These are phyloP conservation scores for Geosmithia morbida DNA, from an alignment of 2,329 filamentous ascomycete species.

Conservation along the genomic window DNA sequence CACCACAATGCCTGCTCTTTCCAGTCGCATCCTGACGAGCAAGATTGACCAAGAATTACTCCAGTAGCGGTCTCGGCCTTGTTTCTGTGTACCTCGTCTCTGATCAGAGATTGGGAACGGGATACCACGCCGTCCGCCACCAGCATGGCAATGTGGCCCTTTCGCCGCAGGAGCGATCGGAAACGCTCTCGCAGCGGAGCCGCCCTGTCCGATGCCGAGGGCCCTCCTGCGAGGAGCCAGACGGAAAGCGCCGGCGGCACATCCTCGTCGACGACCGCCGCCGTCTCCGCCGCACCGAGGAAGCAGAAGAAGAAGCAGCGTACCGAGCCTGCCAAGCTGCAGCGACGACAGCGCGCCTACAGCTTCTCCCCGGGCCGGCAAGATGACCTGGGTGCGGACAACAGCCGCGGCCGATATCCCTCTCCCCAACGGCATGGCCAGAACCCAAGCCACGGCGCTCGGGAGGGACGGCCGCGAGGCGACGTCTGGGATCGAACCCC, in stretches of 20 bases:
- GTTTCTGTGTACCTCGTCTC: not conserved
- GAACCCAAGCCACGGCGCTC: conserved; percentile 1
- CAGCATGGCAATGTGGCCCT: conserved; percentile 70
- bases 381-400: conserved; percentile 27
- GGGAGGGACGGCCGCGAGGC: not conserved
- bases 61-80: not conserved
- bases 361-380: conserved; percentile 48
- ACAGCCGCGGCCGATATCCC: conserved; percentile 17
- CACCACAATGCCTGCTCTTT: not conserved
- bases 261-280: not conserved
- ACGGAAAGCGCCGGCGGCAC: conserved; percentile 14
- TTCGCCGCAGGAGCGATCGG: conserved; percentile 59
- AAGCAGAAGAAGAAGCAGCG: conserved; percentile 23
- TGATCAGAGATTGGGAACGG: not conserved
- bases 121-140: not conserved
- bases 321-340: conserved; percentile 30
- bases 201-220: conserved; percentile 38
- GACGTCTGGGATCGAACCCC: conserved; percentile 18
- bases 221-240: conserved; percentile 20
- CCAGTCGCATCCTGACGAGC: not conserved
- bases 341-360: conserved; percentile 34
- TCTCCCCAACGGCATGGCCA: conserved; percentile 1
- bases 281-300: not conserved
- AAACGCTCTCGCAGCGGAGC: conserved; percentile 38
- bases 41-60: not conserved